phyloP scores from a whole-genome alignment of 192 early-diverging fungal species.

The Backusella psychrophila region DNA sequence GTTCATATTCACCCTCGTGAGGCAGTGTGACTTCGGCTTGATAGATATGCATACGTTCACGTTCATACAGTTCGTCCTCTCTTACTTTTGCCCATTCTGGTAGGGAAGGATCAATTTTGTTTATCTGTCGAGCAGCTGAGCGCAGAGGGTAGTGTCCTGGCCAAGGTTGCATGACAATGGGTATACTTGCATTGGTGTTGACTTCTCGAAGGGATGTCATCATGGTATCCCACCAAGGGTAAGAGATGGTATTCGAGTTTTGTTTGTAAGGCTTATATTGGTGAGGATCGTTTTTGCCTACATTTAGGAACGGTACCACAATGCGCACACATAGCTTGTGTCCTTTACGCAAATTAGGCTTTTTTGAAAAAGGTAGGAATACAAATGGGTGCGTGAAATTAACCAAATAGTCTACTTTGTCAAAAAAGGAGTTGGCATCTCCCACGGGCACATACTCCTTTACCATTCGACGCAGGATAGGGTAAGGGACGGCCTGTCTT shows the following conservation, averaged over 20 bases:
- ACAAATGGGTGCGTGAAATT: constrained; percentile 19
- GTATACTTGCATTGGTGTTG: constrained; percentile 9
- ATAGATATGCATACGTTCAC: constrained; percentile 44
- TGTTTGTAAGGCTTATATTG: constrained; percentile 16
- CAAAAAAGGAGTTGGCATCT: background rate
- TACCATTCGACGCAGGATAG: constrained; percentile 17
- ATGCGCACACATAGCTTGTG: constrained; percentile 41
- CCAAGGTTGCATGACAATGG: constrained; percentile 25
- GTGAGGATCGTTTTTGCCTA: background rate
- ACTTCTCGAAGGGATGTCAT: constrained; percentile 7
- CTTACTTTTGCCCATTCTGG: constrained; percentile 14
- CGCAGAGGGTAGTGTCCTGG: constrained; percentile 5
- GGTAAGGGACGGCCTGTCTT: constrained; percentile 9
- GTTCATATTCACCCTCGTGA: constrained; percentile 37
- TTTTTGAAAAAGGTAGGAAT: constrained; percentile 13
- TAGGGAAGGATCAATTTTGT: background rate
- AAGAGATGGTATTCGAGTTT: background rate
- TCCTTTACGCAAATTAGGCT: constrained; percentile 7
- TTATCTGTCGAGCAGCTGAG: background rate
- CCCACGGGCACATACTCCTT: background rate
- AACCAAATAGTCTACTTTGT: background rate
- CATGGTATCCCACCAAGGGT: constrained; percentile 28
- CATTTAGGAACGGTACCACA: constrained; percentile 35
- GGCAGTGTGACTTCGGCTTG: constrained; percentile 43
- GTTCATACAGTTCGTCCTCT: background rate